Evolutionary conservation across 2,329 filamentous ascomycete species (phyloP), one percentile per base, ranked within the genome.

Genomic region (Talaromyces sp.): DNA sequence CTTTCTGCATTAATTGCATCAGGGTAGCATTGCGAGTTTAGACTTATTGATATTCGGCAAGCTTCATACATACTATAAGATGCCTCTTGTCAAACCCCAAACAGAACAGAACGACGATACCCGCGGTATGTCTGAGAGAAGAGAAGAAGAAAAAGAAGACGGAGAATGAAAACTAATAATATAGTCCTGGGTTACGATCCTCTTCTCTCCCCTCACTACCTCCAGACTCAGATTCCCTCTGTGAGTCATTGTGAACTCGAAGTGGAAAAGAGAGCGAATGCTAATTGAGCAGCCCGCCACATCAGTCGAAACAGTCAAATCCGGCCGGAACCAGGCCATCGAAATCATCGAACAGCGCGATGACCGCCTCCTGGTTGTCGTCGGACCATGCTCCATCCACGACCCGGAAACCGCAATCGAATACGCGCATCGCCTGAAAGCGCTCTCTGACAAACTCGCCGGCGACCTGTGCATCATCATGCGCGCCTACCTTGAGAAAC

Each of bases 401-500:
- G 95, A 99, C 80, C 95, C 95, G 9, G 87, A 84, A 58, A 88
- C 88, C 15, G 95, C 95, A 47, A 84, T 96, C 72, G 93, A 97
- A 79, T 99, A 99, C 84, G 92, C 90, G 77, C 81, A 85, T 68
- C 87, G 89, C 65, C 86, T 99, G 58, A 90, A 92, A 81, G 81
- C 84, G 62, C 83, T 97, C 57, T 87, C 93, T 67, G 87, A 90
- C 69, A 92, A 90, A 84, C 89, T 97, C 68, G 87, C 89, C 67
- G 84, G 88, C 72, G 93, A 98, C 77, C 85, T 99, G 56, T 89
- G 89, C 78, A 91, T 99, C 77, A 89, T 99, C 74, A 99, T 99
- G 95, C 92, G 95, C 73, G 93, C 93, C 75, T 99, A 99, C 86
- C 90, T 99, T 61, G 95, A 99, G 85, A 99, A 99, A 86, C 95